Base-by-base conservation (phyloP, 192 early-diverging fungal genomes). In the Podila epicladia region DNA sequence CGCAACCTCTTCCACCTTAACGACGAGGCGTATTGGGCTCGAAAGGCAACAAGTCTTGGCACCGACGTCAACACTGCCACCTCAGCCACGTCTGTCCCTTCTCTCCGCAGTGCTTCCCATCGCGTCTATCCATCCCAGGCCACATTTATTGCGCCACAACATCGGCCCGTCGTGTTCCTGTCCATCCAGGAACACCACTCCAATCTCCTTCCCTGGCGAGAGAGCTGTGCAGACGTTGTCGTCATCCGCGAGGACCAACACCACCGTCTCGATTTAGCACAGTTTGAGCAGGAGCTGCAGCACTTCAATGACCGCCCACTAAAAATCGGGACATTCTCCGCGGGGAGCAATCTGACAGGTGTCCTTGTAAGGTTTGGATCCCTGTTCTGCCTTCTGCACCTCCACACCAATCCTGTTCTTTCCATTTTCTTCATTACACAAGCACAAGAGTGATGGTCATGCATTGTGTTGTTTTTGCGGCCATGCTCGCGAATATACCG, bases 271-370 rank as follows among this genome's bases (percentile, higher is more conserved):
- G 58, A 71, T 26, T 29, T 85, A 35, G 59, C 9, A 24, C 63
- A 71, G 5, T 53, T 85, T 3, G 82, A 83, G 45, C 38, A 57
- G 19, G 53, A 64, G 20, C 35, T 74, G 37, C 51, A 19, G 5
- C 28, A 38, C 5, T 55, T 71, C 20, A 35, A 37, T 9, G 60
- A 63, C 13, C 26, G 62, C 22, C 58, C 78, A 11, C 41, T 60
- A 26, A 62, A 64, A 29, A 67, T 84, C 31, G 74, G 84, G 0
- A 72, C 84, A 6, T 83, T 85, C 41, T 66, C 75, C 9, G 84
- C 84, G 4, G 80, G 73, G 13, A 79, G 74, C 24, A 73, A 83
- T 48, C 20, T 85, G 24, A 82, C 82, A 26, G 84, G 84, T 3
- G 80, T 65, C 33, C 62, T 62, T 58, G 82, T 48, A 64, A 64